phyloP scores from a whole-genome alignment of 768 basidiomycete species.

The Coprinopsis marcescibilis region DNA sequence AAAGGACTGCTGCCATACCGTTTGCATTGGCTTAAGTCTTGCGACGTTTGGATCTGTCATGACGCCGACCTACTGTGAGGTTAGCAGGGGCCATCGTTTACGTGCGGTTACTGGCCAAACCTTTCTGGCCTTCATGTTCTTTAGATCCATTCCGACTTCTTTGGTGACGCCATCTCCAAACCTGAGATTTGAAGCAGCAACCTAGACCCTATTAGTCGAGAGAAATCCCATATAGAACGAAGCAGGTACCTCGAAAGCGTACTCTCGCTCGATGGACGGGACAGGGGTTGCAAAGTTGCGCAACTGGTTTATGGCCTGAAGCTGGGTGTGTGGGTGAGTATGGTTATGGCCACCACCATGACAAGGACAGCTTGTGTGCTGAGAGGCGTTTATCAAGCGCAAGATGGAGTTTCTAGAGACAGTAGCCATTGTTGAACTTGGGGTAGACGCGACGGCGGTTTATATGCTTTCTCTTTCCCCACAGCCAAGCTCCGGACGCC shows the following conservation, averaged over 20 bases:
- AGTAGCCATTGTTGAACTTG: conserved; percentile 35
- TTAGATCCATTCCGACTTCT: conserved; percentile 91
- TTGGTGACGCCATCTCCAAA: conserved; percentile 88
- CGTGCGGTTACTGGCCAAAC: conserved; percentile 28
- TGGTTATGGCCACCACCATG: conserved; percentile 52
- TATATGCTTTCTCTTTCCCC: neutral
- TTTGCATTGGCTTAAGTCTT: conserved; percentile 76
- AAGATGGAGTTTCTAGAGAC: conserved; percentile 57
- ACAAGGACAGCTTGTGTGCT: conserved; percentile 74
- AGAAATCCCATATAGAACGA: neutral
- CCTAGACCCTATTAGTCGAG: conserved; percentile 32
- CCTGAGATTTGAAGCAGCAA: conserved; percentile 81
- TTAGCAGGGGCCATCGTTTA: conserved; percentile 2
- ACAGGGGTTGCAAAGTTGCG: conserved; percentile 77
- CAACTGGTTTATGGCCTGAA: conserved; percentile 53
- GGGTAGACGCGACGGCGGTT: neutral
- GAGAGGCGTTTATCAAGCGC: conserved; percentile 70
- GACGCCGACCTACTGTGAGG: conserved; percentile 70
- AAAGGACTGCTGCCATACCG: conserved; percentile 36
- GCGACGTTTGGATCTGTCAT: conserved; percentile 89
- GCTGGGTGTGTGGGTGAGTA: conserved; percentile 34
- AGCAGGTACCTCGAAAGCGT: conserved; percentile 74
- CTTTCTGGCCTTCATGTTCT: conserved; percentile 89
- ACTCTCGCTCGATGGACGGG: conserved; percentile 70
- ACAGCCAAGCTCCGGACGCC: neutral